Evolutionary conservation across 495 filamentous ascomycete genomes (phyloP).

Genomic region (Hypomontagnella monticulosa): DNA sequence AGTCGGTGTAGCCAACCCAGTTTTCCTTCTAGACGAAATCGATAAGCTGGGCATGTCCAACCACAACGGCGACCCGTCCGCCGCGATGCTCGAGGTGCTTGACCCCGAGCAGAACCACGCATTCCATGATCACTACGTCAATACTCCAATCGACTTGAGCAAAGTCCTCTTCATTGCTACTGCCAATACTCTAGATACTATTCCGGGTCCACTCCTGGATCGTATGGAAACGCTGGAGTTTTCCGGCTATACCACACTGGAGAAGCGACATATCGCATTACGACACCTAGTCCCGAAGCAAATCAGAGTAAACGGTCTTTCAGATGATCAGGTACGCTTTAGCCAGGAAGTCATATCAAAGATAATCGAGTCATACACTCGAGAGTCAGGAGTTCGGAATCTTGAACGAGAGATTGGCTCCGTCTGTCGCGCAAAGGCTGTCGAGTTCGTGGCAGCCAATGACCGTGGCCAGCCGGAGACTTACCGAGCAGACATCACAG

Average conservation of each 20-base stretch:
- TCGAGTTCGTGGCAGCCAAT: conserved; percentile 89
- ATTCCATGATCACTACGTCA: conserved; percentile 97
- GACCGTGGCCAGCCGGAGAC: conserved; percentile 73
- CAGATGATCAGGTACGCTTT: conserved; percentile 74
- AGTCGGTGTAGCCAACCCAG: conserved; percentile 94
- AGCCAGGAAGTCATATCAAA: conserved; percentile 87
- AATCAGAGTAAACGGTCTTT: conserved; percentile 79
- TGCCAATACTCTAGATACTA: conserved; percentile 94
- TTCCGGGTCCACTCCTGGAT: conserved; percentile 92
- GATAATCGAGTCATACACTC: conserved; percentile 94
- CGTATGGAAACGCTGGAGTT: conserved; percentile 95
- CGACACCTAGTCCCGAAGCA: conserved; percentile 96
- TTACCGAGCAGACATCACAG: conserved; percentile 77
- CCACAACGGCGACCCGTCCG: conserved; percentile 95
- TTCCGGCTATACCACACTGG: conserved; percentile 95
- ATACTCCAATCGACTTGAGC: conserved; percentile 93
- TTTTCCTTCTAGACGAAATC: conserved; percentile 97
- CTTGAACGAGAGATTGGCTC: conserved; percentile 95
- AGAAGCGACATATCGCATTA: conserved; percentile 95
- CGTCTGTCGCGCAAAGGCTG: conserved; percentile 93
- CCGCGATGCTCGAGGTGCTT: conserved; percentile 98
- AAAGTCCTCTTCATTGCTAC: conserved; percentile 99
- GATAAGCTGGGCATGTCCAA: conserved; percentile 95
- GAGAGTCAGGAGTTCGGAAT: conserved; percentile 97
- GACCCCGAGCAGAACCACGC: conserved; percentile 97